phyloP scores from a whole-genome alignment of 257 asterid genomes.

The Ligustrum vulgare region DNA sequence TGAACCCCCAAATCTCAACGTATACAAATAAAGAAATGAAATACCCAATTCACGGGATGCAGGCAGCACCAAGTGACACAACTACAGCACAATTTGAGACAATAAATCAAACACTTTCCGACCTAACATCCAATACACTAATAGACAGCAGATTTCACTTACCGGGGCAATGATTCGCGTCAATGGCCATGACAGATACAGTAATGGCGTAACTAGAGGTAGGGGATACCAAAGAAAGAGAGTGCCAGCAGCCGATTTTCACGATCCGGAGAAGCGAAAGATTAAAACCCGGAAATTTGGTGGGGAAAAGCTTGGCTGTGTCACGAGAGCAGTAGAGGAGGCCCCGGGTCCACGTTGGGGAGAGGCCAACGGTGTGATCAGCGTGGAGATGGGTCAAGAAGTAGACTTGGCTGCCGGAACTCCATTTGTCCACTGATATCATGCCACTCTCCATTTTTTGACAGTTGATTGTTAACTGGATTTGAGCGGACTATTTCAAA shows the following conservation, averaged over 20 bases:
- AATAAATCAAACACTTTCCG: conserved; percentile 36
- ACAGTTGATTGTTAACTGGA: not conserved
- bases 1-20: too few species aligned
- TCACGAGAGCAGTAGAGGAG: conserved; percentile 78
- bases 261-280: conserved; percentile 68
- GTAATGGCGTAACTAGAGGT: conserved; percentile 46
- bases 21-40: not conserved
- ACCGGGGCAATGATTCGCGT: conserved; percentile 86
- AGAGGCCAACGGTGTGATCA: conserved; percentile 77
- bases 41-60: not conserved
- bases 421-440: conserved; percentile 86
- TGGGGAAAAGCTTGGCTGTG: conserved; percentile 66
- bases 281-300: conserved; percentile 69
- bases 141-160: not conserved
- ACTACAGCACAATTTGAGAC: conserved; percentile 20
- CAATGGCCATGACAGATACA: conserved; percentile 59
- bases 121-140: not conserved
- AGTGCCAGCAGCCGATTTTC: conserved; percentile 61
- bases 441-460: conserved; percentile 66
- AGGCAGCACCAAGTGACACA: not conserved
- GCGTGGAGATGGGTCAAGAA: conserved; percentile 91
- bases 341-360: conserved; percentile 61
- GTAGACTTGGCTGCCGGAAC: conserved; percentile 77
- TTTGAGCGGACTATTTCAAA: not conserved
- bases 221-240: conserved; percentile 50